These are phyloP conservation scores for Trametes cinnabarina DNA, from an alignment of 768 basidiomycete genomes.

Conservation along the genomic window DNA sequence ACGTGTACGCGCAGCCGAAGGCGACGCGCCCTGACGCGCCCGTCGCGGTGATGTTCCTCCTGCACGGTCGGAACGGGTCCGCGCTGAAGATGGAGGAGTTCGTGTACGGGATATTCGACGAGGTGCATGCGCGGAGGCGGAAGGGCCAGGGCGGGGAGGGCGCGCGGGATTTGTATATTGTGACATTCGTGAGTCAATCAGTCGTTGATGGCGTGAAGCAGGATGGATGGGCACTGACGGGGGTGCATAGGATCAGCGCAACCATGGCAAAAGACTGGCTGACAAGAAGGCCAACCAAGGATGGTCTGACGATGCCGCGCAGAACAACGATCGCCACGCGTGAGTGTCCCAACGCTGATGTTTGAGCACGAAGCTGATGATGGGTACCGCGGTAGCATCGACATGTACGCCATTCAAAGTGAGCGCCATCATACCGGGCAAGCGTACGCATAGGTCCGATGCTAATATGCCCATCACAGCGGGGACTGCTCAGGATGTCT, in stretches of 20 bases:
- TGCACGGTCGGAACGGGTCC: constrained; percentile 45
- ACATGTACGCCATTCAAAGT: constrained; percentile 51
- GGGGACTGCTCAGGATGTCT: constrained; percentile 74
- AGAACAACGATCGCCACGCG: constrained; percentile 46
- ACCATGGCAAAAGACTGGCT: constrained; percentile 46
- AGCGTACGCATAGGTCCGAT: neutral
- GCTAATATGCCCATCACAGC: constrained; percentile 27
- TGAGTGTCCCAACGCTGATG: constrained; percentile 25
- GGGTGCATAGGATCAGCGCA: constrained; percentile 46
- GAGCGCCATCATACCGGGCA: constrained; percentile 2
- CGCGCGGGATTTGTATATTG: constrained; percentile 44
- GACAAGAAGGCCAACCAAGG: constrained; percentile 37
- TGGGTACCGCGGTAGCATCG: constrained; percentile 32
- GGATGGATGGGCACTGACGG: neutral
- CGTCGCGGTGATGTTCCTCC: constrained; percentile 41
- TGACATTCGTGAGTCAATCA: constrained; percentile 41
- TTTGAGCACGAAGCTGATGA: too few species aligned
- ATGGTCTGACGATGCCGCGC: constrained; percentile 34
- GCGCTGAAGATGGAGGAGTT: constrained; percentile 32
- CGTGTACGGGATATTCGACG: constrained; percentile 21
- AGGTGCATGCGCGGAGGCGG: constrained; percentile 10
- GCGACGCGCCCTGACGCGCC: constrained; percentile 15
- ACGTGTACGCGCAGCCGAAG: constrained; percentile 26
- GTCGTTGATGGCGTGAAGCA: neutral
- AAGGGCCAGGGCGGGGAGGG: constrained; percentile 6